Conservation (phyloP, 2,329 filamentous ascomycete species). For the Verruconis gallopava region DNA sequence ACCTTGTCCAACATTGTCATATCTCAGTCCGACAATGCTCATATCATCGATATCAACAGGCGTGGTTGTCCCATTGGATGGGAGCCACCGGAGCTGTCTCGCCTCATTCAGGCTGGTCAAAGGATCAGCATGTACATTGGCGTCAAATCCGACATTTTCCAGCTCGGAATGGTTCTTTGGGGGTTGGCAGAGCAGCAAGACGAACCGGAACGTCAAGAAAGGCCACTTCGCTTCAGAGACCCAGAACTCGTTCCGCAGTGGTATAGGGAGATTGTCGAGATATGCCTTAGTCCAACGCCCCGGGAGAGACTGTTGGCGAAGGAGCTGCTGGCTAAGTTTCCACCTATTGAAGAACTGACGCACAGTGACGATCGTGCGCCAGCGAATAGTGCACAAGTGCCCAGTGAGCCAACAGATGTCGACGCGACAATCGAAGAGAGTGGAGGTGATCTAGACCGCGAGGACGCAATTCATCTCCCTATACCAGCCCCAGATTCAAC, state of each 20-base stretch:
- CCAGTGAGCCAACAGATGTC: too few relatives aligned
- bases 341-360: slow-evolving; percentile 27
- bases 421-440: neutral
- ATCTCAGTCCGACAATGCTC: slow-evolving; percentile 68
- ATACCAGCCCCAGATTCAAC: too few relatives aligned
- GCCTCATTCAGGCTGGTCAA: slow-evolving; percentile 76
- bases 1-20: slow-evolving; percentile 96
- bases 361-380: too few relatives aligned
- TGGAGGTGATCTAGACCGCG: neutral
- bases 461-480: too few relatives aligned
- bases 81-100: slow-evolving; percentile 86
- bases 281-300: slow-evolving; percentile 64
- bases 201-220: slow-evolving; percentile 68
- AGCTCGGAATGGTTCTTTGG: slow-evolving; percentile 96
- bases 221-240: slow-evolving; percentile 48
- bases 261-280: slow-evolving; percentile 61
- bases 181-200: slow-evolving; percentile 77
- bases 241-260: slow-evolving; percentile 55
- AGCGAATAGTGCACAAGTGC: too few relatives aligned
- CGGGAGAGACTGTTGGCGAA: slow-evolving; percentile 60
- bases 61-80: slow-evolving; percentile 94
- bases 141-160: slow-evolving; percentile 91
- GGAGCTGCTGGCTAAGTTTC: slow-evolving; percentile 57
- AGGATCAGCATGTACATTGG: slow-evolving; percentile 95
- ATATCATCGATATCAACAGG: slow-evolving; percentile 97